phyloP scores from a whole-genome alignment of 2,329 filamentous ascomycete genomes.

The Arthroderma uncinatum region DNA sequence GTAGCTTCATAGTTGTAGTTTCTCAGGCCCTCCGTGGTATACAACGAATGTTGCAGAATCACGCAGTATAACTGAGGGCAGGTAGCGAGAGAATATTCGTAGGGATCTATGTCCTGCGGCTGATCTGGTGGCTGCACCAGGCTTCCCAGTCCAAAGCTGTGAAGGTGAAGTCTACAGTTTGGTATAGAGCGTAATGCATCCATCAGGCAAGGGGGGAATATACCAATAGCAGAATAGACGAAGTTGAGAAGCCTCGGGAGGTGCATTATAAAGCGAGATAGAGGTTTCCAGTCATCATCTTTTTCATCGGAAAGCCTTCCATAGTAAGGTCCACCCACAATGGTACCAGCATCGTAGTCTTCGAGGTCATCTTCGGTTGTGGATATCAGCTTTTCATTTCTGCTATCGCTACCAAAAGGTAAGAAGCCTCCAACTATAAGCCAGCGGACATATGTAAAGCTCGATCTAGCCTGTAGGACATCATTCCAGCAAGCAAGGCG shows the following conservation, averaged over 20 bases:
- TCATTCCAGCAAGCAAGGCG: background rate
- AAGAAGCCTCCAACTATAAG: background rate
- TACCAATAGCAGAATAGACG: background rate
- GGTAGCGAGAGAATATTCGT: constrained; percentile 1
- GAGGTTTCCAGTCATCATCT: background rate
- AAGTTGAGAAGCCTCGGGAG: background rate
- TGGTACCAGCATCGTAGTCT: background rate
- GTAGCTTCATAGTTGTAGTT: background rate
- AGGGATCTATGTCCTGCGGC: background rate
- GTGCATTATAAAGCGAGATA: background rate
- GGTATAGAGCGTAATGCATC: background rate
- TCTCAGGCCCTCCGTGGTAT: background rate
- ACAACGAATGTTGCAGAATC: background rate
- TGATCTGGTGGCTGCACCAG: background rate
- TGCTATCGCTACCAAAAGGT: background rate
- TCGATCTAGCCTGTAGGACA: background rate
- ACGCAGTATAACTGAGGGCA: background rate
- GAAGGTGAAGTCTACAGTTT: background rate
- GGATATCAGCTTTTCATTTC: background rate
- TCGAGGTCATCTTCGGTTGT: background rate
- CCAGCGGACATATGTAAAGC: background rate
- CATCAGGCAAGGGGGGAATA: background rate
- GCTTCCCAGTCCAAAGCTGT: background rate
- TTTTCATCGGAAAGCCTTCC: background rate
- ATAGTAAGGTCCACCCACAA: background rate